Conservation (phyloP, 116 monocot genomes). For the Papilionanthe hybrid region DNA sequence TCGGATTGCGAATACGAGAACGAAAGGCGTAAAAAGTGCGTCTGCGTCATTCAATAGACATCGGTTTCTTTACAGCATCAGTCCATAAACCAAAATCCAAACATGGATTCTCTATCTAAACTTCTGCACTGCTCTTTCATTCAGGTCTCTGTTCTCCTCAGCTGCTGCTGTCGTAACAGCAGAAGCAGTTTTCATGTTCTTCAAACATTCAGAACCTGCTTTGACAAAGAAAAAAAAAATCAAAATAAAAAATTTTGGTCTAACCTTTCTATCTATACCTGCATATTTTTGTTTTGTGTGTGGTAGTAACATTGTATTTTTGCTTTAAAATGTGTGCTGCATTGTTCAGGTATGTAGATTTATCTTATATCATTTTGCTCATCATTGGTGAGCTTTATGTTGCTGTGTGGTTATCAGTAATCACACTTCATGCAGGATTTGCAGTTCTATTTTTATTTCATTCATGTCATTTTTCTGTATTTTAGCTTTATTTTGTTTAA, state of each 20-base stretch:
- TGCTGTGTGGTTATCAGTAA: too few species aligned
- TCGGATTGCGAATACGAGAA: conserved; percentile 3
- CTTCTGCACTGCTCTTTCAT: background rate
- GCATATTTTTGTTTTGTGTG: too few species aligned
- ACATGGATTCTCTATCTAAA: background rate
- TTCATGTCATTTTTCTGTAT: too few species aligned
- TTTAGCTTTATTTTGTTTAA: too few species aligned
- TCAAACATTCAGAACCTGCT: background rate
- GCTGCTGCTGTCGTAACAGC: too few species aligned
- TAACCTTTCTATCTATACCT: too few species aligned
- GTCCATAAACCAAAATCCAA: background rate
- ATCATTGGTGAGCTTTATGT: background rate
- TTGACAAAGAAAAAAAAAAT: background rate
- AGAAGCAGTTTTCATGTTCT: background rate
- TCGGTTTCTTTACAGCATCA: too few species aligned
- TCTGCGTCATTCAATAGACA: conserved; percentile 7
- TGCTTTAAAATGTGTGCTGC: background rate
- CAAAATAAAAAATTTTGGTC: background rate
- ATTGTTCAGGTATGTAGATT: background rate
- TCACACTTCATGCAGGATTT: too few species aligned
- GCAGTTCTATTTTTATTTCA: too few species aligned
- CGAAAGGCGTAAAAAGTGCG: background rate
- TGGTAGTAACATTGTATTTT: background rate
- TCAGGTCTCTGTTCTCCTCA: background rate
- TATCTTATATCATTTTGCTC: background rate